Percentiles rank a stretch among this genome's conserved stretches.
phyloP scores from a whole-genome alignment of 2,329 filamentous ascomycete species.

The Aspergillus fumigatiaffinis region DNA sequence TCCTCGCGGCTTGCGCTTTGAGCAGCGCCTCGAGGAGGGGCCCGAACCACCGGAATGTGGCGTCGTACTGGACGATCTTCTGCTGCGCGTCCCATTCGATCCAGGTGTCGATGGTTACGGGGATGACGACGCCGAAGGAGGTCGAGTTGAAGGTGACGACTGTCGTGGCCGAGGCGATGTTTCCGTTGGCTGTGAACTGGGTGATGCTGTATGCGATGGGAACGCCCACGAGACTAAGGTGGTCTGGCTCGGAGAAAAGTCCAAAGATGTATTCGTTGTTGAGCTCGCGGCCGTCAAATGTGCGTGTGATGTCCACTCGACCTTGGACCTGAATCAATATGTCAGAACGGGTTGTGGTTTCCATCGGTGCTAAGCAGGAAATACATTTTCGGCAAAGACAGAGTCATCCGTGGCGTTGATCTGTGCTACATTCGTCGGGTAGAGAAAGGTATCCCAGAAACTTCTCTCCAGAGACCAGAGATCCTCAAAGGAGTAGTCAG shows the following conservation, averaged over 20 bases:
- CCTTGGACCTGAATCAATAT: constrained; percentile 18
- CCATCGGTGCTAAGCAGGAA: neutral
- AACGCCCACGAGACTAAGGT: constrained; percentile 18
- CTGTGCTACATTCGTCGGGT: constrained; percentile 21
- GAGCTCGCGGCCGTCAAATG: constrained; percentile 22
- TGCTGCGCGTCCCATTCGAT: constrained; percentile 18
- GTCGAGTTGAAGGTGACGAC: constrained; percentile 24
- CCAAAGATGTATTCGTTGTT: constrained; percentile 28
- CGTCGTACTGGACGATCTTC: constrained; percentile 24
- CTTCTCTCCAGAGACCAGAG: constrained; percentile 21
- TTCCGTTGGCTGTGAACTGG: constrained; percentile 20
- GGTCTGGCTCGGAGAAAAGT: constrained; percentile 17
- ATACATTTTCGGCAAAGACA: constrained; percentile 20
- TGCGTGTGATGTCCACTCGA: constrained; percentile 24
- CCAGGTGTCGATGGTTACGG: constrained; percentile 26
- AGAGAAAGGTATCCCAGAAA: constrained; percentile 24
- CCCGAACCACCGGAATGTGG: constrained; percentile 24
- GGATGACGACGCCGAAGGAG: constrained; percentile 17
- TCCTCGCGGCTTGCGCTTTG: constrained; percentile 9
- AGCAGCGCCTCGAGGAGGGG: constrained; percentile 18
- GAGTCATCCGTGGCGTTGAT: constrained; percentile 18
- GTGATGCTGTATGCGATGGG: constrained; percentile 24
- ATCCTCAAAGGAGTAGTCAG: constrained; percentile 16
- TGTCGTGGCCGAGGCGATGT: constrained; percentile 19
- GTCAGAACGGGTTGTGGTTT: neutral